phyloP scores from a whole-genome alignment of 345 rosid genomes.

The Pistacia integerrima region DNA sequence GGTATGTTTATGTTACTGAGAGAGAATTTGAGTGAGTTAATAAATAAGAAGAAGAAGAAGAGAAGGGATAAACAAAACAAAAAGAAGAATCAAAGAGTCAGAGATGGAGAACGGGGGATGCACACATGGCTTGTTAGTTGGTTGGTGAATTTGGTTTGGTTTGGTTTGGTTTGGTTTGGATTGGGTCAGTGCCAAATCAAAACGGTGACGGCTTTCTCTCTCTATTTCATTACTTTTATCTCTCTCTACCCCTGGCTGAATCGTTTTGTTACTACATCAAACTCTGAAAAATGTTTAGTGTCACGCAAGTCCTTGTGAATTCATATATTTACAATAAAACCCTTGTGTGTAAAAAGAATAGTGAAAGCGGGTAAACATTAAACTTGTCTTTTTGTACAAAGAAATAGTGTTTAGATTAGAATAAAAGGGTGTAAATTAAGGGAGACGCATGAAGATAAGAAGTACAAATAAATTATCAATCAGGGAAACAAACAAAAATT shows the following conservation, averaged over 20 bases:
- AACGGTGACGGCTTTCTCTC: neutral
- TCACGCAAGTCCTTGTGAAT: too few species aligned
- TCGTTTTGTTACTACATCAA: neutral
- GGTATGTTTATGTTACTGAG: neutral
- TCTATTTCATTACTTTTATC: neutral
- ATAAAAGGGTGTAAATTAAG: too few species aligned
- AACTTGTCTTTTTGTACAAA: too few species aligned
- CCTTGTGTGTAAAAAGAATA: too few species aligned
- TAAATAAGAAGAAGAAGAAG: neutral
- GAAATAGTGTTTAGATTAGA: too few species aligned
- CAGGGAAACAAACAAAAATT: too few species aligned
- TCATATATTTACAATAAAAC: too few species aligned
- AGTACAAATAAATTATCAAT: too few species aligned
- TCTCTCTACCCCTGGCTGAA: neutral
- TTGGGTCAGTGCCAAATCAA: neutral
- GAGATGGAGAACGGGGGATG: neutral
- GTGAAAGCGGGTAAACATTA: too few species aligned
- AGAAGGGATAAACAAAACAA: constrained; percentile 1
- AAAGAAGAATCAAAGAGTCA: constrained; percentile 12
- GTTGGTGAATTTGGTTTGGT: neutral
- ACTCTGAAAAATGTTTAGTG: too few species aligned
- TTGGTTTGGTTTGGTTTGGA: neutral
- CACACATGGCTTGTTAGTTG: neutral
- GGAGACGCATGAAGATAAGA: too few species aligned
- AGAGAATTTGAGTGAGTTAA: neutral